A percentile compares a stretch with the other conserved stretches of the same genome.
Evolutionary conservation across 208 protist species (phyloP).

Genomic region (Kentomonas sorsogonicus): DNA sequence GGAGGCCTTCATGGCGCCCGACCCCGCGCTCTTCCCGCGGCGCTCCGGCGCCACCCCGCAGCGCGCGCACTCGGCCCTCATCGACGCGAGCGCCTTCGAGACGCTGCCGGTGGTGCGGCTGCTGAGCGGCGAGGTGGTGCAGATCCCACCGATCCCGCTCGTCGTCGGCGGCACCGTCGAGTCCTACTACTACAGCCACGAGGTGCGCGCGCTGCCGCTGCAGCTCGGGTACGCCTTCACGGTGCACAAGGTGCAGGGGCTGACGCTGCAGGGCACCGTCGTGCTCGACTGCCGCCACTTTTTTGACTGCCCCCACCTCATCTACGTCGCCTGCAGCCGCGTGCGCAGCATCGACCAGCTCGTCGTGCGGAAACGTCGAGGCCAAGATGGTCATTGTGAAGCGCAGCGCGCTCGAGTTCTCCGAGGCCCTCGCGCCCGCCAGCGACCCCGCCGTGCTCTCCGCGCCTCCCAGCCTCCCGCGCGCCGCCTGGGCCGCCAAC

Average conservation of each 20-base stretch:
- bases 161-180: constrained; percentile 57
- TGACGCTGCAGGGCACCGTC: constrained; percentile 78
- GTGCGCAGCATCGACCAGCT: constrained; percentile 79
- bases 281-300: constrained; percentile 84
- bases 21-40: constrained; percentile 61
- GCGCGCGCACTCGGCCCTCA: constrained; percentile 13
- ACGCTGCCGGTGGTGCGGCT: constrained; percentile 79
- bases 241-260: constrained; percentile 90
- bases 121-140: constrained; percentile 64
- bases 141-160: constrained; percentile 63
- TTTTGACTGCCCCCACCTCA: constrained; percentile 84
- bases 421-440: constrained; percentile 28
- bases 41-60: constrained; percentile 17
- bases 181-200: constrained; percentile 83
- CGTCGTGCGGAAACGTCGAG: constrained; percentile 64
- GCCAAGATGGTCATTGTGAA: constrained; percentile 78
- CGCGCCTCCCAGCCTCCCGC: constrained; percentile 4
- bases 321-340: constrained; percentile 87
- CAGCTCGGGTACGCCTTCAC: constrained; percentile 90
- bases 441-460: constrained; percentile 13
- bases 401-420: constrained; percentile 65
- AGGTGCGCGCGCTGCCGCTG: constrained; percentile 69
- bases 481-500: constrained; percentile 24
- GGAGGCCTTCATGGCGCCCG: constrained; percentile 71
- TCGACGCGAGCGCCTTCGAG: constrained; percentile 33